A percentile compares a stretch with the other conserved stretches of the same genome.
Conservation (phyloP, 2,329 filamentous ascomycete genomes). For the Annulohypoxylon truncatum region DNA sequence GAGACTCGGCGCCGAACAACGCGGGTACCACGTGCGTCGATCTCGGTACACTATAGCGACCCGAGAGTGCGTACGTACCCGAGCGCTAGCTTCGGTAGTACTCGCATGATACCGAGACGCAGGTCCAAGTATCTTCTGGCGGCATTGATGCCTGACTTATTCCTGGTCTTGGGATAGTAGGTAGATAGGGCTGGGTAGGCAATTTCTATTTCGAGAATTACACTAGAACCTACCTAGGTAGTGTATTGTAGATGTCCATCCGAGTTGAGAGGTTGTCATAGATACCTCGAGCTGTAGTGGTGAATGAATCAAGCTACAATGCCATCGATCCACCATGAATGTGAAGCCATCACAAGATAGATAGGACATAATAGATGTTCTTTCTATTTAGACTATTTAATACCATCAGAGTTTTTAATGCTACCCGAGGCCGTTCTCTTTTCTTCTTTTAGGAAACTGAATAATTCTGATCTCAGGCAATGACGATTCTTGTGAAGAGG, state of each 20-base stretch:
- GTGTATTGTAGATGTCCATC: neutral
- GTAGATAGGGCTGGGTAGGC: no score
- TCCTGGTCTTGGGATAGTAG: neutral
- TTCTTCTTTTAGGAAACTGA: neutral
- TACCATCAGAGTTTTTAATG: neutral
- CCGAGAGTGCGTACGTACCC: neutral
- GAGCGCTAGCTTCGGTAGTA: neutral
- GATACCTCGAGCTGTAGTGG: neutral
- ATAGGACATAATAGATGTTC: slow-evolving; percentile 15
- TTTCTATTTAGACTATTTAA: slow-evolving; percentile 12
- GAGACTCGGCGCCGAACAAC: neutral
- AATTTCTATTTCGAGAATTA: no score
- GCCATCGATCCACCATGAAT: no score
- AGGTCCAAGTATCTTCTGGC: neutral
- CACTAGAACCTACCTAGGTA: no score
- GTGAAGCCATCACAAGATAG: no score
- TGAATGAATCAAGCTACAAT: no score
- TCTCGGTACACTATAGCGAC: neutral
- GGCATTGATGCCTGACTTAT: neutral
- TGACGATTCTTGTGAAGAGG: neutral
- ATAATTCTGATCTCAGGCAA: neutral
- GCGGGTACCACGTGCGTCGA: neutral
- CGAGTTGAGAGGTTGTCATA: neutral
- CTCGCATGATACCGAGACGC: neutral
- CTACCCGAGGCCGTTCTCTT: neutral